Evolutionary conservation across 495 filamentous ascomycete species (phyloP).

Genomic region (Delitschia confertaspora): DNA sequence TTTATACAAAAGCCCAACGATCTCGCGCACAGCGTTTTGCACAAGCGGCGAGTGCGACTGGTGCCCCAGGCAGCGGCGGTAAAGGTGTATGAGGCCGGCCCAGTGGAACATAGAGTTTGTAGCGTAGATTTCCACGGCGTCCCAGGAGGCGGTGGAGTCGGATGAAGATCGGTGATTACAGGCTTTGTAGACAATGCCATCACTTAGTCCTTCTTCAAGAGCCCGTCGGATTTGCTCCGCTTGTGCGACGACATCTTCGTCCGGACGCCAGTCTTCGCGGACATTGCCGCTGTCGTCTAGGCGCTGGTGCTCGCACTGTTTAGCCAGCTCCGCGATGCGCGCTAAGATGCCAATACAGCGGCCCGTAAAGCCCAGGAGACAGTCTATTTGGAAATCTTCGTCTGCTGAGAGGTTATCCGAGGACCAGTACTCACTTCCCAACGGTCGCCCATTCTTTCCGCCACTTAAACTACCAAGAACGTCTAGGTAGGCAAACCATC

Average conservation of each 20-base stretch:
- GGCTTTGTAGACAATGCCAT: slow-evolving; percentile 32
- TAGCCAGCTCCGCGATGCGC: slow-evolving; percentile 62
- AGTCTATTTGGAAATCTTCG: slow-evolving; percentile 46
- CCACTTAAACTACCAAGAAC: slow-evolving; percentile 70
- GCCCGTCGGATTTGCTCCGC: slow-evolving; percentile 50
- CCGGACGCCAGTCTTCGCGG: slow-evolving; percentile 50
- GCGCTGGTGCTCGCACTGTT: slow-evolving; percentile 58
- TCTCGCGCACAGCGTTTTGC: slow-evolving; percentile 54
- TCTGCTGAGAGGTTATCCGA: slow-evolving; percentile 39
- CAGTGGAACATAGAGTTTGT: slow-evolving; percentile 74
- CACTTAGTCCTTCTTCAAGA: slow-evolving; percentile 39
- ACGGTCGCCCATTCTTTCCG: slow-evolving; percentile 49
- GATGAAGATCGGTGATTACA: slow-evolving; percentile 36
- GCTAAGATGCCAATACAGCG: slow-evolving; percentile 58
- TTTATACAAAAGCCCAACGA: slow-evolving; percentile 52
- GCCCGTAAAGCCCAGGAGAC: slow-evolving; percentile 58
- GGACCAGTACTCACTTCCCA: slow-evolving; percentile 46
- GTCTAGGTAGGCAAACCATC: slow-evolving; percentile 83
- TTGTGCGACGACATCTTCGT: slow-evolving; percentile 42
- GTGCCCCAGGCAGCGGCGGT: slow-evolving; percentile 60
- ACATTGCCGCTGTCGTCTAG: slow-evolving; percentile 51
- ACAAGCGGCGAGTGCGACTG: slow-evolving; percentile 48
- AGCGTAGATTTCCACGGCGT: slow-evolving; percentile 59
- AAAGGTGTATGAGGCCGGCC: slow-evolving; percentile 69
- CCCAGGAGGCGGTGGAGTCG: slow-evolving; percentile 37